phyloP scores from a whole-genome alignment of 2,329 filamentous ascomycete genomes.

The Parafenestella ontariensis region DNA sequence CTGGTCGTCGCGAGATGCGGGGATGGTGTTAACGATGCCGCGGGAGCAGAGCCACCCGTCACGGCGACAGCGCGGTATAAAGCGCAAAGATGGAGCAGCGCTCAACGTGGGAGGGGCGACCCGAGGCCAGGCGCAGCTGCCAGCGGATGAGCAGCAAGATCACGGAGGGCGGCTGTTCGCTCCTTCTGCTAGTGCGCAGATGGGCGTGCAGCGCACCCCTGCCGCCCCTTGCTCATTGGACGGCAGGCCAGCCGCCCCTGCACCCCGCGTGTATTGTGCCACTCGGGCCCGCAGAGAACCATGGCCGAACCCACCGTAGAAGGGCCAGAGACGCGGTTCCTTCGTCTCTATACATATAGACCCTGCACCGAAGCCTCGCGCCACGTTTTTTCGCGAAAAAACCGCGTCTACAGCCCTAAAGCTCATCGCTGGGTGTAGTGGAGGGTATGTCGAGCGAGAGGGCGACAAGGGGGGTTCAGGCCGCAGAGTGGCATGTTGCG shows the following conservation, averaged over 20 bases:
- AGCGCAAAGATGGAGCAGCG: conserved; percentile 24
- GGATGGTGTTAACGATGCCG: conserved; percentile 25
- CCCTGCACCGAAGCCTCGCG: conserved; percentile 34
- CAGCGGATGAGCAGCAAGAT: conserved; percentile 36
- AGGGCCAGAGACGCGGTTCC: conserved; percentile 35
- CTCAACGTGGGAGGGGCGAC: conserved; percentile 35
- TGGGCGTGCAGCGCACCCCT: conserved; percentile 19
- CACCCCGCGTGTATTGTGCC: conserved; percentile 30
- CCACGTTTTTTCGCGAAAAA: conserved; percentile 45
- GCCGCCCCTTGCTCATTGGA: conserved; percentile 20
- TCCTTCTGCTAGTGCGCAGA: conserved; percentile 28
- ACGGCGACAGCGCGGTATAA: conserved; percentile 44
- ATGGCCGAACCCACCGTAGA: conserved; percentile 24
- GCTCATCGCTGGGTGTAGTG: conserved; percentile 26
- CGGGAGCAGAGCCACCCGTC: conserved; percentile 32
- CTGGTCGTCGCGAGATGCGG: conserved; percentile 4
- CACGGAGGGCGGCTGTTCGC: conserved; percentile 41
- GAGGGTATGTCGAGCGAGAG: conserved; percentile 27
- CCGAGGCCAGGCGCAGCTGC: conserved; percentile 35
- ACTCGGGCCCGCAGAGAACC: conserved; percentile 21
- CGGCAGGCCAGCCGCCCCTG: conserved; percentile 20
- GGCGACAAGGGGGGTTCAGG: conserved; percentile 25
- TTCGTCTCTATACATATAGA: conserved; percentile 28
- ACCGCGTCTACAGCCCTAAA: conserved; percentile 41
- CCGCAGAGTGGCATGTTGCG: conserved; percentile 5